A percentile compares a stretch with the other conserved stretches of the same genome.
Evolutionary conservation across 2,329 filamentous ascomycete species (phyloP).

Genomic region (Pestalotiopsis sp.): DNA sequence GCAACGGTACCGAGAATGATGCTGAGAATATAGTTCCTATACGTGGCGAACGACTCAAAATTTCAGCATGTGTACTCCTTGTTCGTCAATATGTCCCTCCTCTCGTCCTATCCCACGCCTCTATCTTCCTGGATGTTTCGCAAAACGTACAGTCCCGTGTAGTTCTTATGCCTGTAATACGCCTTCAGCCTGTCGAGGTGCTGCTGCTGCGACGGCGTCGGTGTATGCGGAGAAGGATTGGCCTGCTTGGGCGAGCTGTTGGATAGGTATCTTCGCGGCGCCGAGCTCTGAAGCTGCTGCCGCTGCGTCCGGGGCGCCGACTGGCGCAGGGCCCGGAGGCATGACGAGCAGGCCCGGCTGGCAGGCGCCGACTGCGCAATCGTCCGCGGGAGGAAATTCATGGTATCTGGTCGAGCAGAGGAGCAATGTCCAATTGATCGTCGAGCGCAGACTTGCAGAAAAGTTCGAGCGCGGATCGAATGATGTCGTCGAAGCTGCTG

Average conservation of each 20-base stretch:
- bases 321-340: slow-evolving; percentile 26
- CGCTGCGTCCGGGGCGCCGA: neutral
- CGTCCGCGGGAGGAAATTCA: slow-evolving; percentile 18
- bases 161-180: slow-evolving; percentile 69
- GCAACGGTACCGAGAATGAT: slow-evolving; percentile 80
- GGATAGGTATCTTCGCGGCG: slow-evolving; percentile 26
- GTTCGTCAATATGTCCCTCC: neutral
- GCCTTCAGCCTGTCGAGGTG: slow-evolving; percentile 66
- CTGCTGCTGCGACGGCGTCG: slow-evolving; percentile 21
- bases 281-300: slow-evolving; percentile 13
- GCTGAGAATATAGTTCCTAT: slow-evolving; percentile 74
- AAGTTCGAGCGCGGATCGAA: neutral
- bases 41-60: slow-evolving; percentile 1
- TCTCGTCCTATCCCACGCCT: neutral
- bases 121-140: neutral
- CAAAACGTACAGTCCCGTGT: slow-evolving; percentile 60
- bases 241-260: slow-evolving; percentile 27
- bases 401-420: slow-evolving; percentile 15
- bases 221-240: slow-evolving; percentile 18
- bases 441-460: neutral
- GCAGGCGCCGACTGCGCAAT: slow-evolving; percentile 4
- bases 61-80: slow-evolving; percentile 21
- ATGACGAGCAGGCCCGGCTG: slow-evolving; percentile 33
- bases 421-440: neutral
- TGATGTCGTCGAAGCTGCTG: slow-evolving; percentile 7